Evolutionary conservation across 1,139 yeast species (phyloP).

Genomic region (Geotrichum phurueaensis): DNA sequence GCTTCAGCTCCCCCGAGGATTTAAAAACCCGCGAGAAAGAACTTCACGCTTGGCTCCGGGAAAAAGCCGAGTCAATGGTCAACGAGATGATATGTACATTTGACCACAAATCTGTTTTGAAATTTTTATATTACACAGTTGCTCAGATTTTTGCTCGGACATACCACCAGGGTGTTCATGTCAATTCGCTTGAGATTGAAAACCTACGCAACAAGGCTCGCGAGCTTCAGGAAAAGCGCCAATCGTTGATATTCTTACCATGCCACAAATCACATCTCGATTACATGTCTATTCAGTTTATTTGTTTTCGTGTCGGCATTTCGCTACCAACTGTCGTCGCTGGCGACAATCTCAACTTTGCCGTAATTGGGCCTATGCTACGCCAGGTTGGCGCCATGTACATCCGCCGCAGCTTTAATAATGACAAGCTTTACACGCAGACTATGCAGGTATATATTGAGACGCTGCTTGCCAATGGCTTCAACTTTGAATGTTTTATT

Average conservation of each 20-base stretch:
- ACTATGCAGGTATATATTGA: conserved; percentile 50
- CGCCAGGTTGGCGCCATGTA: conserved; percentile 41
- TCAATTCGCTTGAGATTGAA: conserved; percentile 34
- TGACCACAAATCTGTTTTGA: conserved; percentile 32
- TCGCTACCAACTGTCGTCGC: conserved; percentile 60
- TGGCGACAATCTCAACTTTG: conserved; percentile 63
- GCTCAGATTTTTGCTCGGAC: conserved; percentile 39
- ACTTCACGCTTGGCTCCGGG: conserved; percentile 31
- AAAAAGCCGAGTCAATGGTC: conserved; percentile 32
- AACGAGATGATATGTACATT: conserved; percentile 35
- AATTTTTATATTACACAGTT: conserved; percentile 36
- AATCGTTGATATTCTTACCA: conserved; percentile 39
- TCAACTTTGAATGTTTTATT: conserved; percentile 56
- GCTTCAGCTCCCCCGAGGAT: conserved; percentile 1
- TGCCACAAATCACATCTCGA: conserved; percentile 64
- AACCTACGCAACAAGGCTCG: conserved; percentile 34
- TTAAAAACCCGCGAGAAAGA: conserved; percentile 24
- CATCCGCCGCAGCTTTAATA: conserved; percentile 41
- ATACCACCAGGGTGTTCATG: conserved; percentile 42
- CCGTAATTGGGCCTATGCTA: conserved; percentile 47
- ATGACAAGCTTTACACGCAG: conserved; percentile 52
- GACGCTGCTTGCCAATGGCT: conserved; percentile 46
- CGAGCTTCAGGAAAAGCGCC: conserved; percentile 35
- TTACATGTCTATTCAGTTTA: conserved; percentile 55
- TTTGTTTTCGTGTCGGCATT: conserved; percentile 52